These are phyloP conservation scores for Neonectria coccinea DNA, from an alignment of 2,329 filamentous ascomycete genomes.

Conservation along the genomic window DNA sequence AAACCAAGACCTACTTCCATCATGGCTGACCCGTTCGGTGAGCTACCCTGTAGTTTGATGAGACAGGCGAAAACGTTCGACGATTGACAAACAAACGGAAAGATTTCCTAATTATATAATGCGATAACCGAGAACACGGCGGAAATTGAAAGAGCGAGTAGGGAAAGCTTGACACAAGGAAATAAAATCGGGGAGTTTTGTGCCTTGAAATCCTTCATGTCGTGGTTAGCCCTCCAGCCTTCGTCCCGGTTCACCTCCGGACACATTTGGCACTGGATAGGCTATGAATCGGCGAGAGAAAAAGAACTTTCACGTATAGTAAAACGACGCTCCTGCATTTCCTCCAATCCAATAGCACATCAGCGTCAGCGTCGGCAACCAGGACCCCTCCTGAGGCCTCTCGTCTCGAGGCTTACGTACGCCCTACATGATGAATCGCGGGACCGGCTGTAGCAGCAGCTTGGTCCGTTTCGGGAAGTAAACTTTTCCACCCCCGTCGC, in stretches of 20 bases:
- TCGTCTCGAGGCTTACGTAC: conserved; percentile 22
- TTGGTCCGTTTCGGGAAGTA: not conserved
- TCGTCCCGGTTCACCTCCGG: no score
- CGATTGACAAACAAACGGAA: no score
- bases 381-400: not conserved
- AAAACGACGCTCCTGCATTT: not conserved
- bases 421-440: conserved; percentile 6
- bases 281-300: not conserved
- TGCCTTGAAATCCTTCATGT: no score
- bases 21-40: no score
- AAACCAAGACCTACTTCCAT: not conserved
- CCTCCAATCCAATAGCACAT: not conserved
- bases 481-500: not conserved
- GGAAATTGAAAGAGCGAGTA: no score
- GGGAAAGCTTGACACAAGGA: no score
- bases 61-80: no score
- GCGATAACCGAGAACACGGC: no score
- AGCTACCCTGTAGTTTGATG: not conserved
- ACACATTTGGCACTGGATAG: not conserved
- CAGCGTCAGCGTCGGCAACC: conserved; percentile 5
- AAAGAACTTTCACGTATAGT: not conserved
- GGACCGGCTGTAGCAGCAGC: conserved; percentile 5
- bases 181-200: no score
- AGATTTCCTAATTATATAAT: no score
- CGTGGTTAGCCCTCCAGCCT: no score